Evolutionary conservation across 2,329 filamentous ascomycete species (phyloP).

Genomic region (Neonectria ditissima): DNA sequence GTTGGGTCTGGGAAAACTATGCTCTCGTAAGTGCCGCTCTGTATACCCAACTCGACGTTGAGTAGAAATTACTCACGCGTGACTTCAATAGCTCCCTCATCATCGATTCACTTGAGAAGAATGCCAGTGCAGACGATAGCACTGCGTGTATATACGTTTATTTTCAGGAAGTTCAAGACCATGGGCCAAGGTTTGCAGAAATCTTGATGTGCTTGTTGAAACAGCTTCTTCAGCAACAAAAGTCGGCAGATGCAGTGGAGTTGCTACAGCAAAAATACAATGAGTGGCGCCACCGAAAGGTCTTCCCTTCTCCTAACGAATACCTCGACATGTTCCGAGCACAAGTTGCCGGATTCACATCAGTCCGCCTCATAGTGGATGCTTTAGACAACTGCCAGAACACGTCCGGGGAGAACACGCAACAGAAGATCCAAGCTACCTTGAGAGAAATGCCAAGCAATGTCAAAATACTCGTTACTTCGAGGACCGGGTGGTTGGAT

Average conservation of each 20-base stretch:
- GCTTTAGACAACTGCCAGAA: background rate
- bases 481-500: background rate
- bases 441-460: background rate
- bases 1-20: slow-evolving; percentile 1
- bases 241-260: background rate
- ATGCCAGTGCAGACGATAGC: background rate
- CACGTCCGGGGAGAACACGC: background rate
- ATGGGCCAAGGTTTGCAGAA: background rate
- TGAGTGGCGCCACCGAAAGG: background rate
- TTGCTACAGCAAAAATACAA: background rate
- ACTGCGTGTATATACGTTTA: slow-evolving; percentile 3
- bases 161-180: background rate
- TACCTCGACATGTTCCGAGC: background rate
- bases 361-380: background rate
- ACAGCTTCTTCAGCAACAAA: background rate
- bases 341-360: background rate
- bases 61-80: background rate
- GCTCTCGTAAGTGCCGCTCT: background rate
- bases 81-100: background rate
- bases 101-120: background rate
- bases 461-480: background rate
- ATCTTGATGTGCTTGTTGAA: background rate
- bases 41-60: background rate
- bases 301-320: background rate
- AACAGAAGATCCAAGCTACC: background rate